Evolutionary conservation across 1,284 basidiomycete genomes (phyloP).

Genomic region (Erythrobasidium hasegawianum): DNA sequence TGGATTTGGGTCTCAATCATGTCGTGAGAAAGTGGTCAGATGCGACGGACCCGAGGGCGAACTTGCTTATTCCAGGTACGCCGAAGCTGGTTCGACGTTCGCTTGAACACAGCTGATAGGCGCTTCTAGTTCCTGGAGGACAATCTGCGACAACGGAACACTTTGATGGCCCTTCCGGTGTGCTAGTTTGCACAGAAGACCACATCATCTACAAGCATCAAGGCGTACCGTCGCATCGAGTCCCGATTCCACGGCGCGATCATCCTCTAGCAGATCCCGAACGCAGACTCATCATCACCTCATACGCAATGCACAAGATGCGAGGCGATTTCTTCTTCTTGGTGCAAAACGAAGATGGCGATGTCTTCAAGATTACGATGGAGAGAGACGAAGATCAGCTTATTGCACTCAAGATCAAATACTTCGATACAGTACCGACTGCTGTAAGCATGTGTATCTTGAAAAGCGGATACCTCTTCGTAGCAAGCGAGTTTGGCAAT

Average conservation of each 20-base stretch:
- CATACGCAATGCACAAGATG: slow-evolving; percentile 98
- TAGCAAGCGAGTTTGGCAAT: slow-evolving; percentile 91
- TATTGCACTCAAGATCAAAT: slow-evolving; percentile 84
- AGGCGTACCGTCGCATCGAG: slow-evolving; percentile 80
- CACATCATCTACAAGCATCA: slow-evolving; percentile 95
- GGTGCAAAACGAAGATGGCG: slow-evolving; percentile 90
- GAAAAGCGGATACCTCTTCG: slow-evolving; percentile 93
- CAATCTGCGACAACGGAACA: slow-evolving; percentile 70
- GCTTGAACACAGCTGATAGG: neutral
- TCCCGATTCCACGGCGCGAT: slow-evolving; percentile 82
- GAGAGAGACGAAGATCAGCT: slow-evolving; percentile 95
- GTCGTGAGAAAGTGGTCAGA: slow-evolving; percentile 97
- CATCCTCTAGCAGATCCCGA: slow-evolving; percentile 72
- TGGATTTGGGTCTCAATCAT: slow-evolving; percentile 91
- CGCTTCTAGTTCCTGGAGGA: slow-evolving; percentile 81
- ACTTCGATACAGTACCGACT: slow-evolving; percentile 93
- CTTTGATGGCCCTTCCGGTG: slow-evolving; percentile 92
- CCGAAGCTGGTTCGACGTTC: neutral
- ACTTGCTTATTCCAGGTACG: slow-evolving; percentile 75
- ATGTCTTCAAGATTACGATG: slow-evolving; percentile 92
- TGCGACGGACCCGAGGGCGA: slow-evolving; percentile 85
- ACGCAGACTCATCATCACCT: slow-evolving; percentile 78
- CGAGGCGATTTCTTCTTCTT: slow-evolving; percentile 98
- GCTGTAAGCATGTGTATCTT: slow-evolving; percentile 87
- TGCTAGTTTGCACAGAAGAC: slow-evolving; percentile 91